Conservation (phyloP, 768 basidiomycete genomes). For the Boletus rufocinnamomeus region DNA sequence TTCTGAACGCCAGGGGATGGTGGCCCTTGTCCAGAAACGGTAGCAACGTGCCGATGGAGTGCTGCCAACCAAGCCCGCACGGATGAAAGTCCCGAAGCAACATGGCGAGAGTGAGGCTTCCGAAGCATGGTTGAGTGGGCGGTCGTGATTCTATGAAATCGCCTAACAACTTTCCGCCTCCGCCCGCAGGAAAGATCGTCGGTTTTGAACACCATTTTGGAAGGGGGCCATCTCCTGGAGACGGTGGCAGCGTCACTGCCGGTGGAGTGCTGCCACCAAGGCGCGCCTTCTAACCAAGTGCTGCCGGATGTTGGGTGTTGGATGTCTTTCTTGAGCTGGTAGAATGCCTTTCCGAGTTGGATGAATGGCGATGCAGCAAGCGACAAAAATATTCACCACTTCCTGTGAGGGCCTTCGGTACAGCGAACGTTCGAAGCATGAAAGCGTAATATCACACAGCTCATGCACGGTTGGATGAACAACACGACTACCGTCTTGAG, state of each 20-base stretch:
- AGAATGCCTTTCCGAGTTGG: background rate
- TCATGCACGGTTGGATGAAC: background rate
- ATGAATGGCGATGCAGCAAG: background rate
- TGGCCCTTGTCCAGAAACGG: background rate
- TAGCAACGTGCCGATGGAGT: background rate
- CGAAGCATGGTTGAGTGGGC: background rate
- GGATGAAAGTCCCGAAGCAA: background rate
- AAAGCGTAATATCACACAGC: background rate
- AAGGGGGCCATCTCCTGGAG: background rate
- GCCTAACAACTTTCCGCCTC: background rate
- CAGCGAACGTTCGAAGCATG: background rate
- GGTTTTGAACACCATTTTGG: background rate
- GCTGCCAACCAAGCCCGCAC: background rate
- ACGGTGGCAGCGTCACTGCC: background rate
- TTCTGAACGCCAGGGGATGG: background rate
- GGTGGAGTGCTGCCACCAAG: slow-evolving; percentile 1
- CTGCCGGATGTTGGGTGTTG: background rate
- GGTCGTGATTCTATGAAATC: background rate
- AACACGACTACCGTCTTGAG: slow-evolving; percentile 24
- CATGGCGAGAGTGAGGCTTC: background rate
- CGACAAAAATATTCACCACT: background rate
- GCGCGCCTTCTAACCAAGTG: background rate
- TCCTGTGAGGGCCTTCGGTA: slow-evolving; percentile 2
- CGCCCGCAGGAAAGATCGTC: background rate
- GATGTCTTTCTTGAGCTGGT: background rate